Evolutionary conservation across 2,329 filamentous ascomycete genomes (phyloP).

Genomic region (Pestalotiopsis sp.): DNA sequence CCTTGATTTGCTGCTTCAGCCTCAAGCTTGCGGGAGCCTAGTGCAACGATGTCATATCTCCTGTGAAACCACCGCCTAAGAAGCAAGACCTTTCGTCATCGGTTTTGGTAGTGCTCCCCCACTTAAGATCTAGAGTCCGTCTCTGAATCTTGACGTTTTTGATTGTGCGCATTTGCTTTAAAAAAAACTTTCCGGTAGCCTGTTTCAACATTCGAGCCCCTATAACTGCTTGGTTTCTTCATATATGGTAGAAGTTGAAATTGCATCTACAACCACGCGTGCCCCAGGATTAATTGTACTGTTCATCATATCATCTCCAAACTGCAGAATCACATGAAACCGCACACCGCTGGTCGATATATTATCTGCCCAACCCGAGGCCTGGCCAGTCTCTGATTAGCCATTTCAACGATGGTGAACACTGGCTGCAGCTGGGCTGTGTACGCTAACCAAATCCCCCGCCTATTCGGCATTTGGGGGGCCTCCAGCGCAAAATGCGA

Average conservation of each 20-base stretch:
- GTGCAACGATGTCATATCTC: conserved; percentile 1
- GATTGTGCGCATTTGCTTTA: background rate
- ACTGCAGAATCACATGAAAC: too few species aligned
- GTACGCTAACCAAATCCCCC: background rate
- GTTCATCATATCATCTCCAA: too few species aligned
- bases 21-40: conserved; percentile 4
- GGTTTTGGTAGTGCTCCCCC: background rate
- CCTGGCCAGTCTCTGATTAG: too few species aligned
- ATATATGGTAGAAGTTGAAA: too few species aligned
- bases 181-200: too few species aligned
- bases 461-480: background rate
- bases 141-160: conserved; percentile 2
- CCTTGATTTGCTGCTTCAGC: conserved; percentile 9
- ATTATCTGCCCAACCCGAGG: too few species aligned
- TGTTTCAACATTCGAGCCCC: background rate
- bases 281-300: too few species aligned
- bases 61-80: background rate
- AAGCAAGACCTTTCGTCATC: conserved; percentile 5
- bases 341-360: too few species aligned
- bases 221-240: background rate
- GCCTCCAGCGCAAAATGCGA: background rate
- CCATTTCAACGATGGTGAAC: background rate
- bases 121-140: conserved; percentile 2
- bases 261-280: too few species aligned
- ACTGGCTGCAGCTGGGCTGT: background rate